phyloP scores from a whole-genome alignment of 805 yeast species.

The Yarrowia sp. region DNA sequence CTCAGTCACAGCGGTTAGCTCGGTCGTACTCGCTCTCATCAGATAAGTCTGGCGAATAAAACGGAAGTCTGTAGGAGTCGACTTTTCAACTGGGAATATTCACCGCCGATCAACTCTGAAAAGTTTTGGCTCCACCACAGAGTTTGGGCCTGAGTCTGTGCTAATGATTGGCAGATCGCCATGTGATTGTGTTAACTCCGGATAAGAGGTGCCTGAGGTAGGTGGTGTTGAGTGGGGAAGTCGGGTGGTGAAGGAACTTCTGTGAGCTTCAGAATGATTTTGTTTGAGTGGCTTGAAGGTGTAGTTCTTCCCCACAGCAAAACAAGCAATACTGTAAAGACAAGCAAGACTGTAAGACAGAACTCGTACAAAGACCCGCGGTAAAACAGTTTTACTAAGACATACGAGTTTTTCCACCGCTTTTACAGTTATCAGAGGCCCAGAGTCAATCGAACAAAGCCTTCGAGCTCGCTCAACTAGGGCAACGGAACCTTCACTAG shows the following conservation, averaged over 20 bases:
- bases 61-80: not conserved
- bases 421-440: not conserved
- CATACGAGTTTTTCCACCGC: not conserved
- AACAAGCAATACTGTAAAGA: not conserved
- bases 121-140: not conserved
- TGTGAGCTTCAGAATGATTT: no score
- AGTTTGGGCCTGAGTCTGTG: not conserved
- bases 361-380: no score
- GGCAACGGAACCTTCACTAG: conserved; percentile 8
- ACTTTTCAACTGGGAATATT: not conserved
- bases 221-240: not conserved
- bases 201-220: conserved; percentile 8
- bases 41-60: conserved; percentile 11
- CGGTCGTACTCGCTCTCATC: not conserved
- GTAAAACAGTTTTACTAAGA: not conserved
- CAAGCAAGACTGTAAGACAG: not conserved
- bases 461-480: not conserved
- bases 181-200: conserved; percentile 3
- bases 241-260: no score
- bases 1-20: not conserved
- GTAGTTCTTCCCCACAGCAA: not conserved
- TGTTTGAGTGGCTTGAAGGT: no score
- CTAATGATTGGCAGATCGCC: conserved; percentile 7
- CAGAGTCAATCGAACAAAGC: conserved; percentile 11
- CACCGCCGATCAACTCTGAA: not conserved